phyloP scores from a whole-genome alignment of 2,329 filamentous ascomycete species.

The Tolypocladium sp. region DNA sequence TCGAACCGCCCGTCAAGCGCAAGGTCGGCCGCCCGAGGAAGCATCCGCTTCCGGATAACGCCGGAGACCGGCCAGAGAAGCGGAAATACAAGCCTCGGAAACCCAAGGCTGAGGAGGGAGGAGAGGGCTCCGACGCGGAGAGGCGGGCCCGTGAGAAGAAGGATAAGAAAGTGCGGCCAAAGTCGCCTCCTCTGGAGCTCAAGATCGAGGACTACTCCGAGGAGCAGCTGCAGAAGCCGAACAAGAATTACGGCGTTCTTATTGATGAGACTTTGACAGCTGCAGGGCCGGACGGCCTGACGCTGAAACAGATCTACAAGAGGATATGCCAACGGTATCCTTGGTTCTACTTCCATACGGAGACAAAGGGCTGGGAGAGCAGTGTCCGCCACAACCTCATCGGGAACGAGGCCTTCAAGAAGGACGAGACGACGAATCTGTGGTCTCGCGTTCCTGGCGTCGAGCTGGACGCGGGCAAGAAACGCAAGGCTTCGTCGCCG shows the following conservation, averaged over 20 bases:
- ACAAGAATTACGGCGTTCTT: conserved; percentile 52
- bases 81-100: conserved; percentile 58
- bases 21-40: conserved; percentile 59
- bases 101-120: conserved; percentile 41
- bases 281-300: conserved; percentile 43
- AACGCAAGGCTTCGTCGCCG: conserved; percentile 45
- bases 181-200: conserved; percentile 51
- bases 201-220: conserved; percentile 45
- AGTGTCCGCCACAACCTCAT: conserved; percentile 57
- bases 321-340: conserved; percentile 49
- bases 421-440: conserved; percentile 45
- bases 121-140: conserved; percentile 47
- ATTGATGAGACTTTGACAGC: conserved; percentile 51
- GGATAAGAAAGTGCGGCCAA: conserved; percentile 48
- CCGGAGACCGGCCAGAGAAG: conserved; percentile 47
- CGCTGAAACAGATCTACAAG: conserved; percentile 55
- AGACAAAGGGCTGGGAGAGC: conserved; percentile 58
- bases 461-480: conserved; percentile 52
- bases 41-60: conserved; percentile 50
- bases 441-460: conserved; percentile 51
- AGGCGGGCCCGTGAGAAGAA: conserved; percentile 48
- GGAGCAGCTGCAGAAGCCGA: conserved; percentile 51
- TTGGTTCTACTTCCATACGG: conserved; percentile 50
- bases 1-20: conserved; percentile 47
- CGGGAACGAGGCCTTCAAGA: conserved; percentile 51